Evolutionary conservation across 129 eudicot species (phyloP), one percentile per base, ranked within the genome.

Genomic region (Cynara cardunculus): DNA sequence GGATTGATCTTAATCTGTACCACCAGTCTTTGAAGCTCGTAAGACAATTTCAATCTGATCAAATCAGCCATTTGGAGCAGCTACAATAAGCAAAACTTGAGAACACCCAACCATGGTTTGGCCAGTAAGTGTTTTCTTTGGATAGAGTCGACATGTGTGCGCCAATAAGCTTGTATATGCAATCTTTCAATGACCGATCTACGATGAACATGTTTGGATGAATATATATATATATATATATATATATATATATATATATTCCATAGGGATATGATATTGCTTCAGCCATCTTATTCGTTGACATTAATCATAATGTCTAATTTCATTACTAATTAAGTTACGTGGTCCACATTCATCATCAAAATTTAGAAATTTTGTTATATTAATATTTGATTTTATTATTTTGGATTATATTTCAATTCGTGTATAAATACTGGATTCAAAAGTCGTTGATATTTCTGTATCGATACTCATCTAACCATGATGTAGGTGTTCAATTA

Each of bases 1-100:
- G 98, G 31, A 87, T 94, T 81, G 98, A 94, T 84, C 92, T 94
- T 75, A 90, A 90, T 75, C 89, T 94, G 81, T 94, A 94, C 84
- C 87, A 86, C 79, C 96, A 94, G 79, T 84, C 98, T 65, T 81
- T 91, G 73, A 81, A 82, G 89, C 98, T 91, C 24, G 72, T 94
- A 82, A 90, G 77, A 80, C 82, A 94, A 71, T 94, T 94, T 82
- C 91, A 89, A 79, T 83, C 92, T 75, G 96, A 87, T 49, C 98
- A 88, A 78, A 27, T 92, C 79, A 81, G 82, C 37, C 80, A 76
- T 13, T 73, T 84, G 85, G 78, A 66, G 64, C 79, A 70, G 53
- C 53, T 62, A 22, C 71, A 69, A 8, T 81, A 44, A 66, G 85
- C 44, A 64, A 73, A 26, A n/a, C n/a, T n/a, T n/a, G n/a, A n/a